Evolutionary conservation across 2,329 filamentous ascomycete species (phyloP), one percentile per base, ranked within the genome.

Genomic region (Epichloe typhina): DNA sequence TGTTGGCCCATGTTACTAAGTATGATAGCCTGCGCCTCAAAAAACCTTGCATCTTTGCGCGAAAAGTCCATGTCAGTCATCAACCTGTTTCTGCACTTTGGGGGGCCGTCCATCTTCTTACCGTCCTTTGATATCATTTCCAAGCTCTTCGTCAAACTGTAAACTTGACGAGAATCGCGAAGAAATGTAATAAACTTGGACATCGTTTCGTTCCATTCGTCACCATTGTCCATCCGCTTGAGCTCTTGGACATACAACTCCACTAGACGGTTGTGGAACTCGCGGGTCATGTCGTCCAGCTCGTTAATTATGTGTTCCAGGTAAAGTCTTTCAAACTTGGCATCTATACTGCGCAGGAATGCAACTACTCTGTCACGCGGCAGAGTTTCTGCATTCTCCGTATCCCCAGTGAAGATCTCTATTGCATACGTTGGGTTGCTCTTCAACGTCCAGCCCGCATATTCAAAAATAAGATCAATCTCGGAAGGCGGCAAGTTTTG

Each of bases 1-100:
- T 98, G 90, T 59, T 91, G 85, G 6, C 88, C 88, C 87, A 97
- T 95, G 59, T 93, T 94, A 66, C 88, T 89, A 39, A 97, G 79
- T 19, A 97, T 83, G 43, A 97, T 84, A 6, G 93, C 93, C 54
- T 91, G 83, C 2, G 88, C 82, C 64, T 97, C 91, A 65, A 86
- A 95, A 96, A 96, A 96, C 3, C 80, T 75, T 0, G 89, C 74
- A 64, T 96, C 88, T 91, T 56, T 17, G 12, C 11, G 17, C n/a
- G 7, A 9, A 17, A 11, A 39, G 9, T 3, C 9, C 6, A 50
- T 42, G 53, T 60, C 12, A 59, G 54, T 36, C 35, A 17, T 31
- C 44, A n/a, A 26, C 15, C 40, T 33, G 17, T 17, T 2, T 37
- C 11, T n/a, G 13, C 9, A 17, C 4, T 9, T 4, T 12, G 9